These are phyloP conservation scores for Drechslerella coelobrocha DNA, from an alignment of 2,329 filamentous ascomycete species.

Conservation along the genomic window DNA sequence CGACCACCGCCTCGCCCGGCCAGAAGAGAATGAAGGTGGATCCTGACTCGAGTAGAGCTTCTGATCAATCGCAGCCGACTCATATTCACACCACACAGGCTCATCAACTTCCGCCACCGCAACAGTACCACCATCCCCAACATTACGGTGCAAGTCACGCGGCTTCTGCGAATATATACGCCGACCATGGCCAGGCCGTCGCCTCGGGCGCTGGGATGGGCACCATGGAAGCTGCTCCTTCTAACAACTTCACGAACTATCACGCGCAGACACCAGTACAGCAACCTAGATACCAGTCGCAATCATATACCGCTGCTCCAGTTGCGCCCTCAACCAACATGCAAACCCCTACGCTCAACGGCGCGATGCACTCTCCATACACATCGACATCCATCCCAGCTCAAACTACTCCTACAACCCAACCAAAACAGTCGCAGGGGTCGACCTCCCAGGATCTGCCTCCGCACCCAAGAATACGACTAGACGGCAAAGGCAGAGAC, in stretches of 20 bases:
- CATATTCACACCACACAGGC: constrained; percentile 38
- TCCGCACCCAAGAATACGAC: constrained; percentile 42
- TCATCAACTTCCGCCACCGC: constrained; percentile 38
- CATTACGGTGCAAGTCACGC: constrained; percentile 39
- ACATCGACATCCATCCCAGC: constrained; percentile 29
- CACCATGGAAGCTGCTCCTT: constrained; percentile 26
- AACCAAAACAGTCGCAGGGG: constrained; percentile 31
- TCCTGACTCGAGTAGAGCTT: constrained; percentile 38
- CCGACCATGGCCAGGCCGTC: constrained; percentile 36
- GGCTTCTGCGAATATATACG: constrained; percentile 33
- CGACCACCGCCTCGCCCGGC: constrained; percentile 38
- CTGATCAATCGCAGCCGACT: constrained; percentile 45
- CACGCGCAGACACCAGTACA: constrained; percentile 38
- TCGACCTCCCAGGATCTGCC: constrained; percentile 35
- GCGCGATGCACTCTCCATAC: constrained; percentile 35
- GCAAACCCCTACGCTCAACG: constrained; percentile 37
- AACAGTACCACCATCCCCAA: constrained; percentile 46
- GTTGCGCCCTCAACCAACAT: constrained; percentile 45
- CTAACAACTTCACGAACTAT: constrained; percentile 35
- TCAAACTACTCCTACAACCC: constrained; percentile 17
- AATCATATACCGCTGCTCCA: constrained; percentile 37
- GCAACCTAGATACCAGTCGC: constrained; percentile 34
- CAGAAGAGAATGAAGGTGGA: constrained; percentile 43
- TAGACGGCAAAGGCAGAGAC: constrained; percentile 39
- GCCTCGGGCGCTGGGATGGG: constrained; percentile 30